phyloP scores from a whole-genome alignment of 2,329 filamentous ascomycete genomes.

The Arthrobotrys musiformis region DNA sequence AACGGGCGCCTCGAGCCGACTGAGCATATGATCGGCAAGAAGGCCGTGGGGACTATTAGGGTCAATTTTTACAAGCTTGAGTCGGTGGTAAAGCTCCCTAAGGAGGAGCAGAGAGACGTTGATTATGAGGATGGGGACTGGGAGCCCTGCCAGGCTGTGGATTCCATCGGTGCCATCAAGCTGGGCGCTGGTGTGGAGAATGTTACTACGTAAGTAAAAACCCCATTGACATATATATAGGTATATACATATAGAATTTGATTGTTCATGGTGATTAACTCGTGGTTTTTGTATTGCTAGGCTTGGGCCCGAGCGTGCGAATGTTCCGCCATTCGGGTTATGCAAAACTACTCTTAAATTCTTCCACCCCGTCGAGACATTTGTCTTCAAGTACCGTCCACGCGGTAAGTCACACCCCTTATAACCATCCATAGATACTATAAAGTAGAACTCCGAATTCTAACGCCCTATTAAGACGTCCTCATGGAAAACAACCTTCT shows the following conservation, averaged over 20 bases:
- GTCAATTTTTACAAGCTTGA: slow-evolving; percentile 35
- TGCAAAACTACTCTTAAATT: too few relatives aligned
- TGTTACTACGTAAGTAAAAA: slow-evolving; percentile 41
- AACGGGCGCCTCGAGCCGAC: background rate
- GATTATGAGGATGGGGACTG: slow-evolving; percentile 24
- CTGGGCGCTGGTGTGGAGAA: slow-evolving; percentile 24
- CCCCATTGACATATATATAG: background rate
- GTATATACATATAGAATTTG: background rate
- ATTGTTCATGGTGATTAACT: background rate
- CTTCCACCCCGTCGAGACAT: slow-evolving; percentile 44
- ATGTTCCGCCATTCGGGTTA: too few relatives aligned
- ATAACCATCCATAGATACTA: too few relatives aligned
- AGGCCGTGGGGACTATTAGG: slow-evolving; percentile 29
- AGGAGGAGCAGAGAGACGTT: background rate
- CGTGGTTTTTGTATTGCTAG: background rate
- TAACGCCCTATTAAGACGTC: background rate
- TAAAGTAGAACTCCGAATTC: too few relatives aligned
- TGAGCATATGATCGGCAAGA: slow-evolving; percentile 33
- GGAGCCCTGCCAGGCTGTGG: slow-evolving; percentile 33
- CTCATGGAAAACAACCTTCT: slow-evolving; percentile 24
- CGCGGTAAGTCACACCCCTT: background rate
- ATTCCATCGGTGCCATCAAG: slow-evolving; percentile 38
- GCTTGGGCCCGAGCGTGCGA: background rate
- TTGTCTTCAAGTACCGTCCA: slow-evolving; percentile 40
- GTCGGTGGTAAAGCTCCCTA: background rate